Percentiles rank a stretch among this genome's conserved stretches.
Conservation (phyloP, 495 filamentous ascomycete genomes). For the Glonium stellatum region DNA sequence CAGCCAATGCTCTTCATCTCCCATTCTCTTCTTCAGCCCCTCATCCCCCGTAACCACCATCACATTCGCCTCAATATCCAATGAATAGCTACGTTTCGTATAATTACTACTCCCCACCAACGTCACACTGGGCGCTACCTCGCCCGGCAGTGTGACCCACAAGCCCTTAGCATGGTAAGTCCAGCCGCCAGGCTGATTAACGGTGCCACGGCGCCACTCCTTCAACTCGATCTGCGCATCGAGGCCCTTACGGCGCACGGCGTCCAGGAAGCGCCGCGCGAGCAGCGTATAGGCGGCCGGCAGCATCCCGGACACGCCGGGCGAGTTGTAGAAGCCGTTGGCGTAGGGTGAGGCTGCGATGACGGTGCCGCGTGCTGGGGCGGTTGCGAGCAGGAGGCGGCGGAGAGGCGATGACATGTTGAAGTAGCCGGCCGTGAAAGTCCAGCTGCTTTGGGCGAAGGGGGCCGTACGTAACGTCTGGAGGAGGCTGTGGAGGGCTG, state of each 20-base stretch:
- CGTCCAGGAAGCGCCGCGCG: constrained; percentile 69
- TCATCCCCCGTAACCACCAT: constrained; percentile 76
- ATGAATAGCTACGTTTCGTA: constrained; percentile 82
- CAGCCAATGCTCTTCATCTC: constrained; percentile 71
- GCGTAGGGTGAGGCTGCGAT: constrained; percentile 91
- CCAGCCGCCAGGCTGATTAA: constrained; percentile 77
- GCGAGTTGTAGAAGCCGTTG: constrained; percentile 90
- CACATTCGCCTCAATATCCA: constrained; percentile 84
- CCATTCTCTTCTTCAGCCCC: constrained; percentile 62
- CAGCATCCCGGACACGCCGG: constrained; percentile 80
- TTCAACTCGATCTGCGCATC: constrained; percentile 59
- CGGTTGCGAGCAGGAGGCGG: constrained; percentile 65
- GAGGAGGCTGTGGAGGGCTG: constrained; percentile 67
- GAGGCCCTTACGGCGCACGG: constrained; percentile 55
- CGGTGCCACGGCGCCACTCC: constrained; percentile 82
- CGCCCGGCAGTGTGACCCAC: constrained; percentile 65
- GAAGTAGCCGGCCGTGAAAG: constrained; percentile 97
- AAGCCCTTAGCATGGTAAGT: constrained; percentile 97
- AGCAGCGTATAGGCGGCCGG: constrained; percentile 88
- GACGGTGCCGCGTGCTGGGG: constrained; percentile 63
- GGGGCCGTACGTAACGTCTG: constrained; percentile 52
- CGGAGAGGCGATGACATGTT: constrained; percentile 83
- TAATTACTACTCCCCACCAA: constrained; percentile 92
- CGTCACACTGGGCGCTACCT: constrained; percentile 60
- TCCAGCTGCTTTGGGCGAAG: constrained; percentile 68